A percentile compares a stretch with the other conserved stretches of the same genome.
Conservation (phyloP, 306 rosid species). For the Pyrus pyrifolia region DNA sequence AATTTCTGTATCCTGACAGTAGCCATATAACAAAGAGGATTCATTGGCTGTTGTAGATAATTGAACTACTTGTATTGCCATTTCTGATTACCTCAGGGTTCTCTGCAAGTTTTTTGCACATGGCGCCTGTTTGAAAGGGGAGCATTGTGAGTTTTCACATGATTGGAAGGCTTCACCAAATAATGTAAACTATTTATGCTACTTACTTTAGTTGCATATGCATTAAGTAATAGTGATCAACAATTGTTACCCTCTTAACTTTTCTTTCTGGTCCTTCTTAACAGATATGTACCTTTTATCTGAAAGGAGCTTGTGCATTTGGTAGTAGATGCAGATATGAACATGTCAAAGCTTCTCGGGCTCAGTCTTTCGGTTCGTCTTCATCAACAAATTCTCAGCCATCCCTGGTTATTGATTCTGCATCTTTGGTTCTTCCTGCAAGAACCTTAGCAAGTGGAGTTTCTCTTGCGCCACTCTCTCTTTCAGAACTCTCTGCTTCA, state of each 20-base stretch:
- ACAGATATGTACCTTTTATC: slow-evolving; percentile 89
- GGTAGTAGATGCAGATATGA: slow-evolving; percentile 98
- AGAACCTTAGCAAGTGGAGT: slow-evolving; percentile 30
- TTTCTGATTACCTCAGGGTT: slow-evolving; percentile 47
- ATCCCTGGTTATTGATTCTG: slow-evolving; percentile 35
- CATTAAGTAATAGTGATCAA: background rate
- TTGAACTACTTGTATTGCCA: slow-evolving; percentile 4
- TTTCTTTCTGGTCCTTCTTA: slow-evolving; percentile 10
- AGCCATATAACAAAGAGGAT: background rate
- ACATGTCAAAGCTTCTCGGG: slow-evolving; percentile 64
- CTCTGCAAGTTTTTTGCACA: slow-evolving; percentile 94
- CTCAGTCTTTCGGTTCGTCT: slow-evolving; percentile 46
- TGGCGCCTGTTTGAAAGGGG: slow-evolving; percentile 98
- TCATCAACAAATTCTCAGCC: slow-evolving; percentile 42
- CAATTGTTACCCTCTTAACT: slow-evolving; percentile 8
- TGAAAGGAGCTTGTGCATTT: slow-evolving; percentile 80
- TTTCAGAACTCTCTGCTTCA: slow-evolving; percentile 40
- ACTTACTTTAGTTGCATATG: background rate
- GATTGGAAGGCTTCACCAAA: slow-evolving; percentile 84
- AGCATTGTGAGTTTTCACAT: slow-evolving; percentile 92
- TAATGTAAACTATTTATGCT: slow-evolving; percentile 44
- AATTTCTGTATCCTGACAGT: background rate
- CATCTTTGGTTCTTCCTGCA: slow-evolving; percentile 20
- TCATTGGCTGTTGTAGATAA: background rate
- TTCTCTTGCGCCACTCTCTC: slow-evolving; percentile 21